Base-by-base conservation (phyloP, 1,284 basidiomycete genomes). In the Moniliophthora roreri region DNA sequence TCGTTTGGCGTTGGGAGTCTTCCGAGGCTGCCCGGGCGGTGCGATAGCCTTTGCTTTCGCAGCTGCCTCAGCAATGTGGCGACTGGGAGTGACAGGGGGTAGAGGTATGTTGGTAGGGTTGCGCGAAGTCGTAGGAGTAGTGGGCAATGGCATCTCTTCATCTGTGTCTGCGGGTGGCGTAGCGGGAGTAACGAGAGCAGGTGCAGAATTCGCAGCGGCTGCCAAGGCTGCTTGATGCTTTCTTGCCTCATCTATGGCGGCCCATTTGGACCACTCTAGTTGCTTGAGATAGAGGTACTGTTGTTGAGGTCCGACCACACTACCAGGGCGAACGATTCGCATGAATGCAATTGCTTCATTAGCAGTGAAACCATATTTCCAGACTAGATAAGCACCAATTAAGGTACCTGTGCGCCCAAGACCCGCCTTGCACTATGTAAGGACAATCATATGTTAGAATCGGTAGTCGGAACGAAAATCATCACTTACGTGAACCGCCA, bases 361-460 rank as follows among this genome's bases (percentile, higher is more conserved):
- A 0, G 96, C 95, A n/a, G 94, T 94, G 67, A 99, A 99, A n/a
- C 91, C 91, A 65, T 98, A 95, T 74, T 97, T 98, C 91, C 97
- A 99, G 61, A 98, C 92, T 53, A 99, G 81, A 76, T 98, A 99
- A 2, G 97, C 97, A 47, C 95, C 95, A 58, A 99, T 96, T 56
- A 99, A 77, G 3, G 95, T 96, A 3, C 97, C 96, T 2, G 94
- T 97, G 48, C 94, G 81, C 20, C 94, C 94, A 18, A 97, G 79
- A 20, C 94, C 94, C 47, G 94, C 94, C 77, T 97, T 97, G 70
- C 94, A 97, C 86, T 97, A 62, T 16, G 45, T 21, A 28, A 15
- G 45, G 36, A 35, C 53, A n/a, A 47, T 37, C 34, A 39, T 32
- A 54, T 59, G 58, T 62, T 69, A 66, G 59, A 55, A 50, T 40